Evolutionary conservation across 164 flowering plant species (phyloP), one percentile per base, ranked within the genome.

Genomic region (Litsea cubeba): DNA sequence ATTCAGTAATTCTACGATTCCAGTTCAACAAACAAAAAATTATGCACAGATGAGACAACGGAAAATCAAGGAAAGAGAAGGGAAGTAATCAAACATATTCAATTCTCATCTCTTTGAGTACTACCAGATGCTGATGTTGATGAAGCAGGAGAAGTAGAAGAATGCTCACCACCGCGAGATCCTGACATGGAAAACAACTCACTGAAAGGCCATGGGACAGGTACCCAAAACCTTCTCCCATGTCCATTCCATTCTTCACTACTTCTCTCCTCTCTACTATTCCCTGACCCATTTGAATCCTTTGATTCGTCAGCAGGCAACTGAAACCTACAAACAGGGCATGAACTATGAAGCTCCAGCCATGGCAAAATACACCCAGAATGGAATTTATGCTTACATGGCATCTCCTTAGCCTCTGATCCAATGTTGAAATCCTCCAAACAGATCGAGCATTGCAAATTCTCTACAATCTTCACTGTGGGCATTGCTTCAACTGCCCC

Each of bases 311-410:
- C 91, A 2, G 82, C 76, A 14, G 96, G 96, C 72, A 94, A 70
- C 77, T 89, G 94, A 82, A 71, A 82, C 81, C 98, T 84, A 72
- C 98, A 94, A 65, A 94, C 89, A 1, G 97, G 97, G 69, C 96
- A 94, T 20, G 98, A 92, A 72, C 98, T 88, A 75, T 94, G 98
- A 74, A 92, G 89, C 76, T 91, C 91, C 67, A 94, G 82, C 98
- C 98, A 92, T 10, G 93, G 89, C 40, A 87, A 30, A 40, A 94
- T 87, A 71, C 98, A 92, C 10, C 72, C 87, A 58, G 49, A 50
- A 69, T 92, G 98, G 74, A 92, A 94, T 73, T 86, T 92, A 80
- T 94, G 98, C 75, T 89, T 88, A 80, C 98, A 92, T 0, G 98
- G 98, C 96, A 94, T 87, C 82, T 91, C 91, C 75, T 80, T 92